A percentile compares a stretch with the other conserved stretches of the same genome.
Evolutionary conservation across 768 basidiomycete genomes (phyloP).

Genomic region (Collybia nuda): DNA sequence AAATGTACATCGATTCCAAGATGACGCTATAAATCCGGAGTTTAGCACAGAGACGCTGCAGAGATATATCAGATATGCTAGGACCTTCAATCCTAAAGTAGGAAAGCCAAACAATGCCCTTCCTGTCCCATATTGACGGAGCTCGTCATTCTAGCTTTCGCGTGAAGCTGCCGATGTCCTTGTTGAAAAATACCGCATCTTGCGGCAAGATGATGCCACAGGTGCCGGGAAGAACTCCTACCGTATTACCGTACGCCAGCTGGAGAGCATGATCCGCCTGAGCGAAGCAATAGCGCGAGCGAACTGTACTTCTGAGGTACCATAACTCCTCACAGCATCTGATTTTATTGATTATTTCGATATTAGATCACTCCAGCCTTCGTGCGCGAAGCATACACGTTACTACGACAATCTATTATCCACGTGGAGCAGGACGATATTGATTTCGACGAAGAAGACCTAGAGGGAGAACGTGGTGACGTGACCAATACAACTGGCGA

Average conservation of each 20-base stretch:
- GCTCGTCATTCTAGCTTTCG: conserved; percentile 62
- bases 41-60: conserved; percentile 97
- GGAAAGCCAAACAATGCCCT: conserved; percentile 8
- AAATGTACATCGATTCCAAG: conserved; percentile 93
- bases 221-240: conserved; percentile 91
- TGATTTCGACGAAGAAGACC: conserved; percentile 93
- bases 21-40: conserved; percentile 93
- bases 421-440: conserved; percentile 99
- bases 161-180: conserved; percentile 90
- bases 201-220: conserved; percentile 90
- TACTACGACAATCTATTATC: conserved; percentile 96
- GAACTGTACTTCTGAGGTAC: conserved; percentile 90
- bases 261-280: conserved; percentile 97
- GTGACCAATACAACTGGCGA: conserved; percentile 26
- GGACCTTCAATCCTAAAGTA: conserved; percentile 98
- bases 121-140: not conserved
- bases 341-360: not conserved
- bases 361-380: conserved; percentile 86
- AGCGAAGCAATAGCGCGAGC: conserved; percentile 97
- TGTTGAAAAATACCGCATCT: conserved; percentile 91
- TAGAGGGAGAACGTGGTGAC: conserved; percentile 51
- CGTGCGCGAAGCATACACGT: conserved; percentile 92
- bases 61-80: conserved; percentile 93
- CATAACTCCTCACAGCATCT: conserved; percentile 13
- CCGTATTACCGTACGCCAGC: conserved; percentile 95